phyloP scores from a whole-genome alignment of 2,329 filamentous ascomycete species.

The Exophiala oligosperma region DNA sequence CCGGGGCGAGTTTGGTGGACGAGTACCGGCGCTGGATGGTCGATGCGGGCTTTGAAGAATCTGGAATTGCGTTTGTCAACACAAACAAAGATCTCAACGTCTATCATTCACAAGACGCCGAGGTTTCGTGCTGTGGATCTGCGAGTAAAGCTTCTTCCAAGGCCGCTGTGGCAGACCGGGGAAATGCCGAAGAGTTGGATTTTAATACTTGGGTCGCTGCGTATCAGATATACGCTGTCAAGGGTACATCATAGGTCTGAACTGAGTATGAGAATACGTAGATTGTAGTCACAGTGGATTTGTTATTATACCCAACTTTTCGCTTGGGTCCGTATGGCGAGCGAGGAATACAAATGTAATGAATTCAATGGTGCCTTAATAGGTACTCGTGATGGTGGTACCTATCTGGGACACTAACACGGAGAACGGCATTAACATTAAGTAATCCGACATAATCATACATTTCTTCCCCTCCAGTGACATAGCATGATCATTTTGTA shows the following conservation, averaged over 20 bases:
- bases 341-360: too few relatives aligned
- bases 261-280: too few relatives aligned
- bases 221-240: conserved; percentile 54
- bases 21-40: conserved; percentile 56
- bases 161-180: not conserved
- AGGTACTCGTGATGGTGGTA: too few relatives aligned
- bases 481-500: not conserved
- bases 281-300: too few relatives aligned
- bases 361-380: too few relatives aligned
- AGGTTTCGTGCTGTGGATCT: conserved; percentile 11
- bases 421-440: not conserved
- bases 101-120: conserved; percentile 7
- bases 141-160: too few relatives aligned
- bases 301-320: too few relatives aligned
- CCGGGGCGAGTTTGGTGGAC: conserved; percentile 54
- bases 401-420: not conserved
- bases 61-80: conserved; percentile 43
- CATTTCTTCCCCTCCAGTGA: too few relatives aligned
- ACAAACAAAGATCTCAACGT: conserved; percentile 44
- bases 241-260: conserved; percentile 25
- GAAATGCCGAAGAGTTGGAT: too few relatives aligned
- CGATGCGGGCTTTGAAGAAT: conserved; percentile 53
- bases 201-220: conserved; percentile 46
- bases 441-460: not conserved
- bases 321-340: too few relatives aligned